These are phyloP conservation scores for Purshia tridentata DNA, from an alignment of 306 rosid genomes.

Conservation along the genomic window DNA sequence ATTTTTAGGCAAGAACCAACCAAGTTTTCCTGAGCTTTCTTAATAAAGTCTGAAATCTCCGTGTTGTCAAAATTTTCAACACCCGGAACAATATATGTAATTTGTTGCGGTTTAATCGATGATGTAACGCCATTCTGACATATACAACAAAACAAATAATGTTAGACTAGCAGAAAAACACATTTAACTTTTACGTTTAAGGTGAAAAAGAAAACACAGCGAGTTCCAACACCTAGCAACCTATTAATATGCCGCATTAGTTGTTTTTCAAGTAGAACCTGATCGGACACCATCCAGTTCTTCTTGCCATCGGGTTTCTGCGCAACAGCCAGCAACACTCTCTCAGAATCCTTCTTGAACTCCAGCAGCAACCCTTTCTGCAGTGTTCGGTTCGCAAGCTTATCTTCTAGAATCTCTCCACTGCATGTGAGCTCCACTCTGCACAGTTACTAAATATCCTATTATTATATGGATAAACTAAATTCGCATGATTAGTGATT, in stretches of 20 bases:
- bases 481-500: neutral
- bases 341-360: constrained; percentile 88
- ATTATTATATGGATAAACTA: neutral
- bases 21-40: constrained; percentile 68
- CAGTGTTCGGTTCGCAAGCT: constrained; percentile 54
- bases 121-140: constrained; percentile 78
- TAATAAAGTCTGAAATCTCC: constrained; percentile 61
- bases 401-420: constrained; percentile 66
- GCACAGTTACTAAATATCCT: constrained; percentile 17
- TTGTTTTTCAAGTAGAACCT: constrained; percentile 85
- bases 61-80: constrained; percentile 69
- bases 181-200: constrained; percentile 18
- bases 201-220: constrained; percentile 25
- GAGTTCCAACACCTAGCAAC: constrained; percentile 80
- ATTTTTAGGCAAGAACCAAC: constrained; percentile 49
- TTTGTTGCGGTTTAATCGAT: constrained; percentile 90
- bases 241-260: constrained; percentile 81
- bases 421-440: constrained; percentile 51
- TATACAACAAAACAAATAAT: constrained; percentile 15
- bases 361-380: constrained; percentile 79
- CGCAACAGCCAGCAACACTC: constrained; percentile 76
- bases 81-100: constrained; percentile 90
- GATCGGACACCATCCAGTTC: constrained; percentile 99
- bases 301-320: constrained; percentile 97
- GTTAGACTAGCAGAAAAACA: constrained; percentile 31